Evolutionary conservation across 805 yeast species (phyloP), one percentile per base, ranked within the genome.

Genomic region (Candida chauliodis): DNA sequence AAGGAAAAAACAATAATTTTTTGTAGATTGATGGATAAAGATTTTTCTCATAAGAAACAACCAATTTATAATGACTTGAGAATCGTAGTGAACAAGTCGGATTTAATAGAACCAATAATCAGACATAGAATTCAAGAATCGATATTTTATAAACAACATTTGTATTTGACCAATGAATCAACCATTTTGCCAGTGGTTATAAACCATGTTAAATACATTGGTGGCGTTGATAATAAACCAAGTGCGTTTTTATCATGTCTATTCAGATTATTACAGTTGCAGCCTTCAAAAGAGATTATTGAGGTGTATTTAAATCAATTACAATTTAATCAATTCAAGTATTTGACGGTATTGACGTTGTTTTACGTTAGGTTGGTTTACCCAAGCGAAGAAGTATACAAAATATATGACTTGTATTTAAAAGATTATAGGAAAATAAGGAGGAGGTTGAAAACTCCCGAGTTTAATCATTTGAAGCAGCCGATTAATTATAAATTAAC

Each of bases 161-260:
- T 68, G 19, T 61, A 55, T 38, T 47, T 63, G 18, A 62, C 73
- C 38, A 68, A 68, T 37, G 73, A 68, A 40, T 65, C 59, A 33
- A 58, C 70, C 10, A 48, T 68, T 11, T 45, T 68, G 9, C 64
- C 65, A 4, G 55, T 65, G 11, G 52, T 66, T 3, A 55, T 52
- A 8, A 44, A 52, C 10, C 59, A 65, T 8, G 67, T 68, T 17
- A 44, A 69, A 8, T 66, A 66, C 35, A 57, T 86, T 4, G 91
- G 87, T 0, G 81, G 84, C 0, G 61, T 74, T n/a, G 75, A 73
- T 36, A 64, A 78, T 22, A 59, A 77, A 43, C 93, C 95, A 0
- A 67, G 84, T 13, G 81, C 80, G 10, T 88, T 87, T 49, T 54
- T 86, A n/a, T 81, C 95, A 52, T 69, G 95, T 31, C 57, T 88